These are phyloP conservation scores for Aspergillus sp. DNA, from an alignment of 2,329 filamentous ascomycete species.

Conservation along the genomic window DNA sequence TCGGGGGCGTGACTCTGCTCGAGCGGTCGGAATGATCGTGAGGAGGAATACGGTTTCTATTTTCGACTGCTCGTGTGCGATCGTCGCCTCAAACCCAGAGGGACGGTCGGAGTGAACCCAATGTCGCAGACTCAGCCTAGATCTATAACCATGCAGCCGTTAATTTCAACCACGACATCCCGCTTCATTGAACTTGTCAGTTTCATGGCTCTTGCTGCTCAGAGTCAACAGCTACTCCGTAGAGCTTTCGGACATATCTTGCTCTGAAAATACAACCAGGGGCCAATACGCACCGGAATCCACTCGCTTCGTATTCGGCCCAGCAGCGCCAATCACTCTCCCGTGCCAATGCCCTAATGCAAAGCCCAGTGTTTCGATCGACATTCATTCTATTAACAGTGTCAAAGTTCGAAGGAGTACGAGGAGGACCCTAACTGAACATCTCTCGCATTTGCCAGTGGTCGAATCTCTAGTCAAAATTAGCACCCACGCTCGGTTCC, in stretches of 20 bases:
- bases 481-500: too few species aligned
- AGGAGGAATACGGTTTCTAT: background rate
- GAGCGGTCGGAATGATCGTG: background rate
- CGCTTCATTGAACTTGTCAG: too few species aligned
- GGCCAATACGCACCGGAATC: background rate
- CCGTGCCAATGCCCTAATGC: background rate
- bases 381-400: background rate
- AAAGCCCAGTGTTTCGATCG: background rate
- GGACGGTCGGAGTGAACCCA: background rate
- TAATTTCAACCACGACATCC: too few species aligned
- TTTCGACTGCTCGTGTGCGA: background rate
- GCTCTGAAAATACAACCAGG: too few species aligned
- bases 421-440: background rate
- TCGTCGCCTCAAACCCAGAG: background rate
- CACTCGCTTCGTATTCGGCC: slow-evolving; percentile 1
- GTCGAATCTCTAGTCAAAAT: too few species aligned
- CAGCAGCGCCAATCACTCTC: background rate
- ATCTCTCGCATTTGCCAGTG: background rate
- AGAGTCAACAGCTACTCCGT: too few species aligned
- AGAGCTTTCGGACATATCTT: too few species aligned
- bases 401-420: background rate
- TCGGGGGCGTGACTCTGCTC: background rate
- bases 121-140: background rate
- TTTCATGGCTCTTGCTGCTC: too few species aligned
- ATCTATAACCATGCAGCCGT: background rate